These are phyloP conservation scores for Kwoniella sp. DNA, from an alignment of 768 basidiomycete genomes.

Conservation along the genomic window DNA sequence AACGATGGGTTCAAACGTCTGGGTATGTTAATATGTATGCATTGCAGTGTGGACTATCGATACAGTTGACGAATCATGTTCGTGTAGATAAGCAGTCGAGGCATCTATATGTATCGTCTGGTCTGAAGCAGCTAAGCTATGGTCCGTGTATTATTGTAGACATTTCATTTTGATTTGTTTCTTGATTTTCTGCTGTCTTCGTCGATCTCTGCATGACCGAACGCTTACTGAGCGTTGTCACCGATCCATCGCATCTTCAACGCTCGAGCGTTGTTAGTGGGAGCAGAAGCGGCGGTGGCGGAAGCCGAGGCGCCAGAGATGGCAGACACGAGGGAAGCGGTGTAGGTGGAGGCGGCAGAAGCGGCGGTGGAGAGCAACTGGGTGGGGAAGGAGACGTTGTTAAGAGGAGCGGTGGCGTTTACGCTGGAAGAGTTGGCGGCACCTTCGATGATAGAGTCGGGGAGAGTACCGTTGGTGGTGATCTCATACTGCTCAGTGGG, in stretches of 20 bases:
- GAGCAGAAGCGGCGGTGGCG: conserved; percentile 1
- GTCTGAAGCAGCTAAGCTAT: too few relatives aligned
- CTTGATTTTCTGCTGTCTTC: neutral
- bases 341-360: conserved; percentile 2
- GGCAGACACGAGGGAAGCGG: neutral
- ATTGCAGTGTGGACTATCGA: conserved; percentile 1
- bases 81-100: neutral
- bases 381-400: conserved; percentile 14
- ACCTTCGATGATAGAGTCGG: conserved; percentile 41
- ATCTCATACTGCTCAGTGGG: conserved; percentile 10
- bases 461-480: conserved; percentile 44
- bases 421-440: conserved; percentile 45
- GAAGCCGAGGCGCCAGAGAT: neutral
- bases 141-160: neutral
- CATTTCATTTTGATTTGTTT: neutral
- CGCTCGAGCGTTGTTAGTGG: conserved; percentile 10
- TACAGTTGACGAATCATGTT: neutral
- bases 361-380: conserved; percentile 10
- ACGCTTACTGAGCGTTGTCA: conserved; percentile 17
- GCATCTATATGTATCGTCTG: neutral
- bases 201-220: neutral
- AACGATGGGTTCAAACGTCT: too few relatives aligned
- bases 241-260: conserved; percentile 38
- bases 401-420: conserved; percentile 17
- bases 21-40: neutral